phyloP scores from a whole-genome alignment of 345 rosid genomes.

The Ceriops zippeliana region DNA sequence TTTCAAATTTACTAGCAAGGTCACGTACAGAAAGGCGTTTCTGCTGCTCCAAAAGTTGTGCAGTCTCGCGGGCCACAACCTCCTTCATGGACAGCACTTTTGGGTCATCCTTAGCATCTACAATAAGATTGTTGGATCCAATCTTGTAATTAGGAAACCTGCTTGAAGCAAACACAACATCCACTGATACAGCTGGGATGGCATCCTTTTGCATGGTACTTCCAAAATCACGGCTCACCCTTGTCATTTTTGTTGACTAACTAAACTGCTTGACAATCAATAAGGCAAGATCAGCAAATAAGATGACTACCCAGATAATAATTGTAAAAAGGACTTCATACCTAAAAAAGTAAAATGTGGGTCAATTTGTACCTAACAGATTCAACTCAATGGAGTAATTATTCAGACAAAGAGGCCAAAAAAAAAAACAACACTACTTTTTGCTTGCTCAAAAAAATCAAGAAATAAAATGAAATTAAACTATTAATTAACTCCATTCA shows the following conservation, averaged over 20 bases:
- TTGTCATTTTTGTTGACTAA: constrained; percentile 49
- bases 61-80: constrained; percentile 87
- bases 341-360: constrained; percentile 8
- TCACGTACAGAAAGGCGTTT: constrained; percentile 94
- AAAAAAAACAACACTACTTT: neutral
- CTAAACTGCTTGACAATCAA: constrained; percentile 19
- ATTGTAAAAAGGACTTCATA: constrained; percentile 15
- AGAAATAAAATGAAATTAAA: neutral
- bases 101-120: constrained; percentile 65
- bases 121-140: constrained; percentile 73
- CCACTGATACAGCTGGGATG: constrained; percentile 69
- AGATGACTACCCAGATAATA: constrained; percentile 7
- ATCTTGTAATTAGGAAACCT: constrained; percentile 80
- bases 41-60: constrained; percentile 85
- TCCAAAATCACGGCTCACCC: constrained; percentile 63
- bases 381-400: constrained; percentile 3
- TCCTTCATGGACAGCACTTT: constrained; percentile 87
- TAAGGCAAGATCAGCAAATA: constrained; percentile 8
- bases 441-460: neutral
- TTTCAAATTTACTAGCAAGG: constrained; percentile 88
- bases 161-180: constrained; percentile 76
- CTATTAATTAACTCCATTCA: neutral
- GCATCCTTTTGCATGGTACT: constrained; percentile 61
- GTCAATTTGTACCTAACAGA: constrained; percentile 21
- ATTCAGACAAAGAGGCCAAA: neutral